Evolutionary conservation across 2,329 filamentous ascomycete species (phyloP).

Genomic region (Thielaviopsis populi): DNA sequence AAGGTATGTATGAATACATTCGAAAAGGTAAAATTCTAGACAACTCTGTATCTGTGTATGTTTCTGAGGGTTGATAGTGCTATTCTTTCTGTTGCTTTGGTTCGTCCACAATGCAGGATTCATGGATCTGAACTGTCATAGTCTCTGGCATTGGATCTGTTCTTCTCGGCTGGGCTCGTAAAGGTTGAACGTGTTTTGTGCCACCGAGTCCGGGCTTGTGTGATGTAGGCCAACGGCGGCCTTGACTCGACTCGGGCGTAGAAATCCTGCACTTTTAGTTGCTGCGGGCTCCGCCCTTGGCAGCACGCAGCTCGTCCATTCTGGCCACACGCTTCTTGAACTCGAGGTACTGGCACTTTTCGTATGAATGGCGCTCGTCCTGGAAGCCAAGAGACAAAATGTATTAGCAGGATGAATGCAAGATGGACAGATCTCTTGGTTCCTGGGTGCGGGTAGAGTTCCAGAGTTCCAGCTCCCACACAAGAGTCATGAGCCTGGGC

Average conservation of each 20-base stretch:
- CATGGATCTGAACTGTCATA: not conserved
- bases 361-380: constrained; percentile 94
- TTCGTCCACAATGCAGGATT: not conserved
- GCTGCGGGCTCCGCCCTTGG: constrained; percentile 71
- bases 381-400: constrained; percentile 25
- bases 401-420: not conserved
- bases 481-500: not conserved
- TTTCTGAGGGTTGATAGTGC: not conserved
- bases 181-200: not conserved
- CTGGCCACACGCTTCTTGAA: constrained; percentile 97
- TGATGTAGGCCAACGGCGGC: not conserved
- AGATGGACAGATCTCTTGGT: not conserved
- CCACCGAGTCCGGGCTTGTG: not conserved
- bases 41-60: constrained; percentile 2
- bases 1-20: not conserved
- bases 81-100: constrained; percentile 3
- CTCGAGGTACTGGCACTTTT: constrained; percentile 98
- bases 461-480: not conserved
- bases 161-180: not conserved
- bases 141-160: not conserved
- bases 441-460: not conserved
- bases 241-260: not conserved
- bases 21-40: not conserved
- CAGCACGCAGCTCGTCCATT: constrained; percentile 89
- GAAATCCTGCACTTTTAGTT: constrained; percentile 40